Conservation (phyloP, 2,329 filamentous ascomycete genomes). For the Teratosphaeria viscida region DNA sequence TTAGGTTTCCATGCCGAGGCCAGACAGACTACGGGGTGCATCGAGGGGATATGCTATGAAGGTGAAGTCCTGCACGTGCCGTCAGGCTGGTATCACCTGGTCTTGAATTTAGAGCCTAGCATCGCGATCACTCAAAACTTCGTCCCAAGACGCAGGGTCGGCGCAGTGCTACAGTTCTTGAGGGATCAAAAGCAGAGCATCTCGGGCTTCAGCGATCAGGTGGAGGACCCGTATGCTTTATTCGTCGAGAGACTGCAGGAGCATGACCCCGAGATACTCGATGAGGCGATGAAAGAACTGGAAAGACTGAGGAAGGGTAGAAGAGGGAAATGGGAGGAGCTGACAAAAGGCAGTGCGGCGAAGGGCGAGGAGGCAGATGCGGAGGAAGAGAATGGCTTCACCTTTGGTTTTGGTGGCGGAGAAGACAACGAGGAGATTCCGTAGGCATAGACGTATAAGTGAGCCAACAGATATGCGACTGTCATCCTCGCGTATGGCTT, state of each 20-base stretch:
- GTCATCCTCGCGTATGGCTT: too few relatives aligned
- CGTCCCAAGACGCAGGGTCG: slow-evolving; percentile 64
- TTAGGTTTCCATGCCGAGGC: slow-evolving; percentile 81
- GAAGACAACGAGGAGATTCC: slow-evolving; percentile 26
- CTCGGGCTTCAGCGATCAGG: slow-evolving; percentile 66
- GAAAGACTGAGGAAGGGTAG: slow-evolving; percentile 52
- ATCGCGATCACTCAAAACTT: slow-evolving; percentile 95
- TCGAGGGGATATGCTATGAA: slow-evolving; percentile 72
- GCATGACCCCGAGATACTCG: slow-evolving; percentile 55
- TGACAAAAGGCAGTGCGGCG: slow-evolving; percentile 43
- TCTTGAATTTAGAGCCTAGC: slow-evolving; percentile 74
- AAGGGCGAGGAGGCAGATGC: slow-evolving; percentile 34
- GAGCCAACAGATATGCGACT: not conserved
- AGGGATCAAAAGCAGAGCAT: slow-evolving; percentile 75
- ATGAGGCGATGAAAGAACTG: slow-evolving; percentile 53
- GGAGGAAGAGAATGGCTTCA: slow-evolving; percentile 49
- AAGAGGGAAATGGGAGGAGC: slow-evolving; percentile 79
- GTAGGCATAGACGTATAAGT: slow-evolving; percentile 2
- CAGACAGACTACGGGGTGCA: slow-evolving; percentile 61
- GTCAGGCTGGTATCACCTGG: slow-evolving; percentile 92
- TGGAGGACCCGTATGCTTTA: slow-evolving; percentile 61
- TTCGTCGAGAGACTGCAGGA: slow-evolving; percentile 61
- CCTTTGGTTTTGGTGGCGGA: slow-evolving; percentile 49
- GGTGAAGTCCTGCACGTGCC: slow-evolving; percentile 90
- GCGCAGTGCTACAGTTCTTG: slow-evolving; percentile 68